A percentile compares a stretch with the other conserved stretches of the same genome.
Evolutionary conservation across 2,329 filamentous ascomycete species (phyloP).

Genomic region (Ophioceras dolichostomum): DNA sequence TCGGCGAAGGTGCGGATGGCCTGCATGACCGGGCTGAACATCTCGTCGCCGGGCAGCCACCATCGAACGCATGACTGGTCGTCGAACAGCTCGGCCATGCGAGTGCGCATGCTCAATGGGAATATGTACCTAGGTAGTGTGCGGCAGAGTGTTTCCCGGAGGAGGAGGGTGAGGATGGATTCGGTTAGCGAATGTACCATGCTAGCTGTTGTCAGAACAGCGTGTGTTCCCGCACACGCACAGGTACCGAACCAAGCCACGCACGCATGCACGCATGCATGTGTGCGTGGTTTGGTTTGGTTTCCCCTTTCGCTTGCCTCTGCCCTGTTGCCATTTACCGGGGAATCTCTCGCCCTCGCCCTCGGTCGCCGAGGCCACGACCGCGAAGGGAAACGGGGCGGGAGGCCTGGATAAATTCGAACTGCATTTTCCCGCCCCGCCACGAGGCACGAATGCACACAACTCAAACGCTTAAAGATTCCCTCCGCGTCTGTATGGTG

Average conservation of each 20-base stretch:
- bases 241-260: too few relatives aligned
- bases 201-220: too few relatives aligned
- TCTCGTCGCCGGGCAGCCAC: slow-evolving; percentile 83
- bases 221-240: too few relatives aligned
- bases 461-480: neutral
- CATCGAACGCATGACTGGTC: slow-evolving; percentile 61
- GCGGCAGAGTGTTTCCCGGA: slow-evolving; percentile 1
- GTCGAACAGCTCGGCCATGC: slow-evolving; percentile 66
- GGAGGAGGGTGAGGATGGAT: slow-evolving; percentile 3
- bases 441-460: neutral
- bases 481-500: neutral
- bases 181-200: too few relatives aligned
- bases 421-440: neutral
- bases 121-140: slow-evolving; percentile 62
- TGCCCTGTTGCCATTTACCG: neutral
- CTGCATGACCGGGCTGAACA: slow-evolving; percentile 59
- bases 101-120: slow-evolving; percentile 57
- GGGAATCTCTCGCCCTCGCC: neutral
- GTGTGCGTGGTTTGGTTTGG: too few relatives aligned
- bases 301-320: too few relatives aligned
- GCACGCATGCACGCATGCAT: too few relatives aligned
- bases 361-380: neutral
- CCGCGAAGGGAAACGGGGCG: too few relatives aligned
- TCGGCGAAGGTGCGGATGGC: slow-evolving; percentile 72
- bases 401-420: neutral